Base-by-base conservation (phyloP, 2,329 filamentous ascomycete species). In the Chalaropsis ovoidea region DNA sequence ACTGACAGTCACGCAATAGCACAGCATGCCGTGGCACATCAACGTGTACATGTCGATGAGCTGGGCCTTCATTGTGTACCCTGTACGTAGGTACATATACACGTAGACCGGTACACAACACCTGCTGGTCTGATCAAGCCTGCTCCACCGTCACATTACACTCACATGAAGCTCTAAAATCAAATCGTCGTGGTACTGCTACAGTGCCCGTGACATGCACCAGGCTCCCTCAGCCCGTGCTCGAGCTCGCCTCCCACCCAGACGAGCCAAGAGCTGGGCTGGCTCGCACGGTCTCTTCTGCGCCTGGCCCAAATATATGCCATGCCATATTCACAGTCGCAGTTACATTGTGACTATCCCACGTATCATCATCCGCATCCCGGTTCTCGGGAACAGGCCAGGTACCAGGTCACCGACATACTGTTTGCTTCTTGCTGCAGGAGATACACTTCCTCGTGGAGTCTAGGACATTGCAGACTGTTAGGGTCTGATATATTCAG, bases 31-130 rank as follows among this genome's bases (percentile, higher is more conserved):
- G 54, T 58, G 27, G 7, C n/a, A 58, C 54, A n/a, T 58, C 27
- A 35, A 58, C 54, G 54, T 58, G 54, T 58, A 58, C 54, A 35
- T 58, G 31, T 31, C 17, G 24, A 5, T 58, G 54, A 58, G 24
- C 54, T 39, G 17, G 54, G 54, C 54, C n/a, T 58, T 39, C 54
- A 39, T 58, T 17, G 17, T 58, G 27, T 35, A 35, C 54, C 10
- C 17, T 47, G 3, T 47, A n/a, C 15, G 35, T 39, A 39, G 35
- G 35, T 39, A 39, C 35, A 10, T 39, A 39, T 7, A 58, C 54
- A 35, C 27, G 8, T 22, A 39, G 24, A 8, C 31, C 10, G 8
- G 24, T 35, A 39, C 24, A 58, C 54, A 35, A 13, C 24, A 8
- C 31, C 8, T n/a, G 13, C 27, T 35, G 54, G 27, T 58, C 54